Conservation (phyloP, 2,329 filamentous ascomycete species). For the Dactylella cylindrospora region DNA sequence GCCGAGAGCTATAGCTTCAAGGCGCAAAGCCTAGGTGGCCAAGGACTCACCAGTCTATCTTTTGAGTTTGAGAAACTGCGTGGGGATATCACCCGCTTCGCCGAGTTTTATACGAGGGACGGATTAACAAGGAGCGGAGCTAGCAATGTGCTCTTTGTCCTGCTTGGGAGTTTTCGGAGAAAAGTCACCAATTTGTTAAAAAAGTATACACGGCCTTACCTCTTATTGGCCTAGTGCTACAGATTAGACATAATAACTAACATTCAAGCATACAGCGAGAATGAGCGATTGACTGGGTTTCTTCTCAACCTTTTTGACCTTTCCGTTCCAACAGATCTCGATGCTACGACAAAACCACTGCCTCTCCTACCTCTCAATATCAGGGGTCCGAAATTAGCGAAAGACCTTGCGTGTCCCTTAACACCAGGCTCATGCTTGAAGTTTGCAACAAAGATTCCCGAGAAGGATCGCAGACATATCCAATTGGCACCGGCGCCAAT, state of each 20-base stretch:
- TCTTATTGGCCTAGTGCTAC: too few species aligned
- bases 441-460: conserved; percentile 20
- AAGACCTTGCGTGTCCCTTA: conserved; percentile 1
- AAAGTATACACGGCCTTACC: too few species aligned
- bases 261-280: not conserved
- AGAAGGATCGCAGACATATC: not conserved
- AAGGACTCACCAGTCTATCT: conserved; percentile 3
- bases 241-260: not conserved
- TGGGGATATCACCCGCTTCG: conserved; percentile 18
- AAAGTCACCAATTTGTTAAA: conserved; percentile 15
- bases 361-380: conserved; percentile 22
- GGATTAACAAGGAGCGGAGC: conserved; percentile 6
- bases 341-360: conserved; percentile 15
- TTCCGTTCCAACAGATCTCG: conserved; percentile 2
- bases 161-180: conserved; percentile 16
- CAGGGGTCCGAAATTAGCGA: not conserved
- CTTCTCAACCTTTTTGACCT: conserved; percentile 23
- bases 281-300: conserved; percentile 10
- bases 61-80: conserved; percentile 15
- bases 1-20: not conserved
- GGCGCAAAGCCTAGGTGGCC: not conserved
- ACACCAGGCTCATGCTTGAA: conserved; percentile 9
- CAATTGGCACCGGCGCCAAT: conserved; percentile 15
- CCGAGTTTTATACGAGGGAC: conserved; percentile 9
- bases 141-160: conserved; percentile 18